Conservation (phyloP, 306 rosid genomes). For the Lathyrus oleraceus region DNA sequence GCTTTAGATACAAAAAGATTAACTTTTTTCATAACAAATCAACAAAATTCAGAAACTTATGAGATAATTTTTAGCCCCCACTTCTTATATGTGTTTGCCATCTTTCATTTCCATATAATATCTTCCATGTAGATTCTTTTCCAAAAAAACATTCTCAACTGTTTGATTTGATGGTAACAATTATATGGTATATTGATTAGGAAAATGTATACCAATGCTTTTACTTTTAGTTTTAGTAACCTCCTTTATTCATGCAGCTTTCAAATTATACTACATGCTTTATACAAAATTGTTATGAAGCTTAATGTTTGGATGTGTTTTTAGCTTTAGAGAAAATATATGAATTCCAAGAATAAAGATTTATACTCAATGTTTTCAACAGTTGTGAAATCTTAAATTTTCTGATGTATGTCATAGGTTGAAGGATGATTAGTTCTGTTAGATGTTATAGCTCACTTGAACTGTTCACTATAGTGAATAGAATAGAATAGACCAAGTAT, state of each 20-base stretch:
- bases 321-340: constrained; percentile 10
- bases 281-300: neutral
- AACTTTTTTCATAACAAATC: constrained; percentile 44
- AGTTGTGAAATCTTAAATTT: neutral
- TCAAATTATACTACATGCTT: neutral
- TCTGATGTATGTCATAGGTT: neutral
- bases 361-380: neutral
- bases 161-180: constrained; percentile 28
- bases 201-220: neutral
- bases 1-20: constrained; percentile 42
- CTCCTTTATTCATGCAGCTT: neutral
- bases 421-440: neutral
- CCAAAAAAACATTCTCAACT: constrained; percentile 6
- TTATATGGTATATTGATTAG: neutral
- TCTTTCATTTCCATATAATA: constrained; percentile 37
- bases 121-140: constrained; percentile 44
- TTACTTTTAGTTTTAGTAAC: neutral
- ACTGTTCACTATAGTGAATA: neutral
- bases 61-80: constrained; percentile 32
- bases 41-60: constrained; percentile 38
- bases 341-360: neutral
- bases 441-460: constrained; percentile 2
- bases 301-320: neutral
- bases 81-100: constrained; percentile 43
- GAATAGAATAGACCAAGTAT: neutral